These are phyloP conservation scores for Colletotrichum gloeosporioides DNA, from an alignment of 2,329 filamentous ascomycete genomes.

Conservation along the genomic window DNA sequence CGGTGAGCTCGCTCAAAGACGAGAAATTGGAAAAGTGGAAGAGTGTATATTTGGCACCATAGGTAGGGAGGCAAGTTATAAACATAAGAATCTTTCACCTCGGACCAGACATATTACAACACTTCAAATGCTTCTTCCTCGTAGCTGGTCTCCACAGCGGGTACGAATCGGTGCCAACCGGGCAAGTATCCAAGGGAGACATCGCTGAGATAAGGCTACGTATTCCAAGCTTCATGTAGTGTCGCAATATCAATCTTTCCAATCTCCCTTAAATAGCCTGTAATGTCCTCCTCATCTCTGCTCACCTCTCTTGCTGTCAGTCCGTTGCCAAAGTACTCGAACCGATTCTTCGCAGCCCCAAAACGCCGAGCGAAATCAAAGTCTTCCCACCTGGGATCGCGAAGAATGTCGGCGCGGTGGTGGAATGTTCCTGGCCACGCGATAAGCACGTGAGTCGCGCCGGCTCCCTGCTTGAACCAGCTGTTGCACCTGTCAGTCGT, in stretches of 20 bases:
- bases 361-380: background rate
- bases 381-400: constrained; percentile 22
- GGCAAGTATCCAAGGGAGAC: background rate
- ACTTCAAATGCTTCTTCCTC: too few species aligned
- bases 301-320: background rate
- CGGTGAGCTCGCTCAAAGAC: too few species aligned
- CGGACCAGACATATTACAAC: too few species aligned
- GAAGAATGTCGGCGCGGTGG: constrained; percentile 4
- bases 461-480: constrained; percentile 22
- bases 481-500: constrained; percentile 18
- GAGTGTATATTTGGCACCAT: too few species aligned
- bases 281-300: background rate
- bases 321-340: background rate
- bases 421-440: constrained; percentile 23
- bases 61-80: too few species aligned
- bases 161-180: background rate
- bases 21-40: too few species aligned
- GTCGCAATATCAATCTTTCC: background rate
- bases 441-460: background rate
- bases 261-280: background rate
- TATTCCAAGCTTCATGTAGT: background rate
- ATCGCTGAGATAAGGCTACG: too few species aligned
- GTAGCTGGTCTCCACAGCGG: too few species aligned
- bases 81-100: too few species aligned
- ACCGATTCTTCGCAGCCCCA: background rate